These are phyloP conservation scores for Brassica juncea DNA, from an alignment of 345 rosid genomes.

Conservation along the genomic window DNA sequence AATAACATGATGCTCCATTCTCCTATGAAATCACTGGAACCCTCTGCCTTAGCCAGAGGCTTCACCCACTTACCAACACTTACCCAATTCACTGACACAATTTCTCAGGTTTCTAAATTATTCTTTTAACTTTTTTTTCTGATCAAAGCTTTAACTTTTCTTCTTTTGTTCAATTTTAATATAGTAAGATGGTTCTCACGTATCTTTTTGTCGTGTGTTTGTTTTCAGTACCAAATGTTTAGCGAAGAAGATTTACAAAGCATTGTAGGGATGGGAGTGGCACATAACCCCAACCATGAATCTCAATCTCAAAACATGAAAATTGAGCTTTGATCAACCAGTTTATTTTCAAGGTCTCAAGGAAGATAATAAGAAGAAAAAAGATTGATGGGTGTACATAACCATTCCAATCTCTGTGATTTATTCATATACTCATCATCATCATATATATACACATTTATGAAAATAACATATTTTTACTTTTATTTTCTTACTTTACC, in stretches of 20 bases:
- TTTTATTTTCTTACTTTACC: background rate
- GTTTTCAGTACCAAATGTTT: slow-evolving; percentile 54
- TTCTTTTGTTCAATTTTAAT: background rate
- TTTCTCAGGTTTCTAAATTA: slow-evolving; percentile 49
- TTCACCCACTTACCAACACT: slow-evolving; percentile 53
- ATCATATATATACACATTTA: slow-evolving; percentile 11
- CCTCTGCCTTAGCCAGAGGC: slow-evolving; percentile 27
- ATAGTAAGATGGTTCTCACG: background rate
- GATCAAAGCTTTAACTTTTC: background rate
- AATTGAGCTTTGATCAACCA: slow-evolving; percentile 50
- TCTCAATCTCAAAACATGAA: slow-evolving; percentile 49
- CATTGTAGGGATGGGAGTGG: slow-evolving; percentile 82
- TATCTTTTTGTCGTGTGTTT: background rate
- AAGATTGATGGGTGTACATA: slow-evolving; percentile 53
- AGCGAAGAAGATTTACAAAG: slow-evolving; percentile 80
- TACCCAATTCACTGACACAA: slow-evolving; percentile 49
- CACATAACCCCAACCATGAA: slow-evolving; percentile 50
- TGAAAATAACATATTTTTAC: background rate
- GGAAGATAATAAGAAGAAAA: slow-evolving; percentile 33
- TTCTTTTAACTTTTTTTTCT: background rate
- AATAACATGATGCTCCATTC: slow-evolving; percentile 39
- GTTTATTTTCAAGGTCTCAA: slow-evolving; percentile 8
- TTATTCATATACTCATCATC: slow-evolving; percentile 31
- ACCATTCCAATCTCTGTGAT: slow-evolving; percentile 33
- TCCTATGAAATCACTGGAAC: slow-evolving; percentile 43